Base-by-base conservation (phyloP, 768 basidiomycete species). In the Rhodosporidiobolus sp. region DNA sequence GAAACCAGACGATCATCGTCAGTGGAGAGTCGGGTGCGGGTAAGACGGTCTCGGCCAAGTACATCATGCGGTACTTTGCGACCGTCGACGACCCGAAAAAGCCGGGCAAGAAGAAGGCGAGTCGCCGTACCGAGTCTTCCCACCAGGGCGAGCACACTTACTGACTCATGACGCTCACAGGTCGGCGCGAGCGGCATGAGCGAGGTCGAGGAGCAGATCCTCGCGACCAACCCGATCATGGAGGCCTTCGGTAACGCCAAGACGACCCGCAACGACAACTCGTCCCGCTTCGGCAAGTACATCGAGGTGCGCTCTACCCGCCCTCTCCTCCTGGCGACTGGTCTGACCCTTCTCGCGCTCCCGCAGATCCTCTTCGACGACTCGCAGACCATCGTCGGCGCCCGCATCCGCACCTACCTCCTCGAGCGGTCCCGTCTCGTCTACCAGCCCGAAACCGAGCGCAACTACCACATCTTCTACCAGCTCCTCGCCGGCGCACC, bases 401-500 rank as follows among this genome's bases (percentile, higher is more conserved):
- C 96, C 9, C 88, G 95, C n/a, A 97, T 99, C 77, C 88, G 96
- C 77, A 99, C 96, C 63, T 99, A 99, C 83, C 87, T 99, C 43
- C 85, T 99, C 73, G 96, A 99, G 80, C 92, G 96, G 53, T 97
- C 96, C 52, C 89, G 96, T 72, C 90, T 99, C 73, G 94, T 97
- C 69, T 97, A 95, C 82, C 96, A 99, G 81, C 95, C 96, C 26
- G 85, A 90, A 69, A 94, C 91, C 55, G 96, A 99, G 81, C 88
- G 96, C 70, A 99, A 99, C 82, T 99, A 98, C 82, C 96, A 99
- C 82, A 97, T 99, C 78, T 99, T 99, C 85, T 98, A 99, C 83
- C 96, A 99, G 80, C 84, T 99, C n/a, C 93, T 95, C 77, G 91
- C 94, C 0, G 96, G 96, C 59, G 93, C 92, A 17, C 94, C 96